These are phyloP conservation scores for Ophiostoma novo-ulmi DNA, from an alignment of 2,329 filamentous ascomycete species.

Conservation along the genomic window DNA sequence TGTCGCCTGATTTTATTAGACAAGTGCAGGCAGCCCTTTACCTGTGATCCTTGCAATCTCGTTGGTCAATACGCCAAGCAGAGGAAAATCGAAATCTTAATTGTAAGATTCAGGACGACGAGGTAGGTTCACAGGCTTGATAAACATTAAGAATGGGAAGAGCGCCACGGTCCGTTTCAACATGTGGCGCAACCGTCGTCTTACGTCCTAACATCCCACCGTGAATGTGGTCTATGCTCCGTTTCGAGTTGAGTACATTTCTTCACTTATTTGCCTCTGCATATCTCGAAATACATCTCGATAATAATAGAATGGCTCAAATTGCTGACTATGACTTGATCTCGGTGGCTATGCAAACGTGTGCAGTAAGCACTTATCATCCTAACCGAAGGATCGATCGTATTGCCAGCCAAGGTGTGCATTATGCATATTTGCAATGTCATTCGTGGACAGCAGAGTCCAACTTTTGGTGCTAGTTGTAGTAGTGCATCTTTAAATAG, in stretches of 20 bases:
- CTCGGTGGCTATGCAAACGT: neutral
- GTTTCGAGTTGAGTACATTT: neutral
- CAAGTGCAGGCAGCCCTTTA: neutral
- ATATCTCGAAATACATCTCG: neutral
- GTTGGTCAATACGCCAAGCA: neutral
- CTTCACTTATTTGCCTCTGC: neutral
- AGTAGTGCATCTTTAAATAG: neutral
- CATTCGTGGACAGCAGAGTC: neutral
- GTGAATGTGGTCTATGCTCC: neutral
- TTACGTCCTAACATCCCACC: neutral
- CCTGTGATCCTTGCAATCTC: slow-evolving; percentile 20
- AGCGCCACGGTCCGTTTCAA: neutral
- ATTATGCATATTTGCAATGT: neutral
- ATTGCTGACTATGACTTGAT: neutral
- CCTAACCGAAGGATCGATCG: neutral
- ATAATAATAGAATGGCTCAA: neutral
- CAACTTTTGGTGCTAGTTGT: neutral
- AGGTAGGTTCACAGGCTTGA: too few species aligned
- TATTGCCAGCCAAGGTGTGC: neutral
- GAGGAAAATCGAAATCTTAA: neutral
- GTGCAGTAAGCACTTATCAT: neutral
- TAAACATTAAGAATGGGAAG: too few species aligned
- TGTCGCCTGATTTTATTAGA: too few species aligned
- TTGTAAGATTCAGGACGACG: neutral
- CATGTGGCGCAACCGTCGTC: neutral